phyloP scores from a whole-genome alignment of 164 flowering plant genomes.

The Litsea cubeba region DNA sequence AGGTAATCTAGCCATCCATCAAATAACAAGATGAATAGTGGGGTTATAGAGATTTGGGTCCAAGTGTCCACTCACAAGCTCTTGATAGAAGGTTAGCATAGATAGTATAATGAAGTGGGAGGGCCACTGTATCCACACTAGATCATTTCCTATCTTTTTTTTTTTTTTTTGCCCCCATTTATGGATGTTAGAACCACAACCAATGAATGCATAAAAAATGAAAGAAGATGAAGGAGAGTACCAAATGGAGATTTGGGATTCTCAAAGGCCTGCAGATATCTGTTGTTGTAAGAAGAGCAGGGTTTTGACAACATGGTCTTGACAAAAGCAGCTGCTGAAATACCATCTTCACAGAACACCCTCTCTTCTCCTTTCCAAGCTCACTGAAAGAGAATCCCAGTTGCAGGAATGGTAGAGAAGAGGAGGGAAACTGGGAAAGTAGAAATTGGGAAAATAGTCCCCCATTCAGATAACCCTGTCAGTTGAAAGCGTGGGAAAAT shows the following conservation, averaged over 20 bases:
- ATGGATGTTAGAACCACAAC: not conserved
- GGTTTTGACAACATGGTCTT: not conserved
- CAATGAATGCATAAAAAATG: too few relatives aligned
- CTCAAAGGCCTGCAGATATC: slow-evolving; percentile 3
- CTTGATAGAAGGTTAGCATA: not conserved
- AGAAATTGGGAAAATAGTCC: too few relatives aligned
- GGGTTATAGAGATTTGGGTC: too few relatives aligned
- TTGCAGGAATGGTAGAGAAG: too few relatives aligned
- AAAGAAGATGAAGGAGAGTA: not conserved
- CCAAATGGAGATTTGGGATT: not conserved
- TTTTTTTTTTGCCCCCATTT: too few relatives aligned
- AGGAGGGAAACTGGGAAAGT: too few relatives aligned
- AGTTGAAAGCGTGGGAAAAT: too few relatives aligned
- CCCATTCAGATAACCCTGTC: too few relatives aligned
- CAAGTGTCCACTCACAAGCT: too few relatives aligned
- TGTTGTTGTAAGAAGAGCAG: not conserved
- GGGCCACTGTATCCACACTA: not conserved
- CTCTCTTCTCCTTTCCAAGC: not conserved
- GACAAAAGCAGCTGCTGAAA: not conserved
- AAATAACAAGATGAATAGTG: too few relatives aligned
- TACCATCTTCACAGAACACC: not conserved
- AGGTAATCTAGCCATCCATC: too few relatives aligned
- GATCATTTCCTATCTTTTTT: not conserved
- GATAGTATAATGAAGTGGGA: not conserved
- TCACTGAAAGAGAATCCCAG: too few relatives aligned